These are phyloP conservation scores for Quercus alba DNA, from an alignment of 306 rosid species.

Conservation along the genomic window DNA sequence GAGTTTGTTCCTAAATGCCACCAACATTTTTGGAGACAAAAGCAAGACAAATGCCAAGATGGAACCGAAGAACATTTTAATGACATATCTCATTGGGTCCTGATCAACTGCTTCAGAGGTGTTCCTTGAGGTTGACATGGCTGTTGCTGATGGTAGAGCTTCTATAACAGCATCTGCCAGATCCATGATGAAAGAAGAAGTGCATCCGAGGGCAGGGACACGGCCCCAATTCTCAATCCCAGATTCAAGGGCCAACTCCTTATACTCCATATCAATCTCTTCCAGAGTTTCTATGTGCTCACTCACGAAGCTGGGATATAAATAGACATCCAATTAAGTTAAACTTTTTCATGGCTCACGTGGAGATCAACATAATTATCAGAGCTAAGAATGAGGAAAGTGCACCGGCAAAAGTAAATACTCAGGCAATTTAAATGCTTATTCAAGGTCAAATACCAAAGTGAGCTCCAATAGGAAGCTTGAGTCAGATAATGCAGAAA, in stretches of 20 bases:
- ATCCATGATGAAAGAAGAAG: constrained; percentile 79
- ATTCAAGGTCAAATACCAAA: not conserved
- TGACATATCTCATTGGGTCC: constrained; percentile 45
- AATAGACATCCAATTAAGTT: not conserved
- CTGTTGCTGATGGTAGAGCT: constrained; percentile 87
- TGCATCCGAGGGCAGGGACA: constrained; percentile 92
- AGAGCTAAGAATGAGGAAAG: not conserved
- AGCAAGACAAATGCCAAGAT: constrained; percentile 64
- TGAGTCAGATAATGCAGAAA: not conserved
- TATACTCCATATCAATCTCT: constrained; percentile 98
- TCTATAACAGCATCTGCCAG: constrained; percentile 91
- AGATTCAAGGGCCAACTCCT: constrained; percentile 84
- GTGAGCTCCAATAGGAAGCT: not conserved
- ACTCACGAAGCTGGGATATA: constrained; percentile 78
- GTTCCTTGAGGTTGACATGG: constrained; percentile 43
- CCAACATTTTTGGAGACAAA: constrained; percentile 65
- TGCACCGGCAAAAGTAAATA: not conserved
- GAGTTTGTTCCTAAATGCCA: constrained; percentile 55
- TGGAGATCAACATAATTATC: not conserved
- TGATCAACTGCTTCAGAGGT: constrained; percentile 44
- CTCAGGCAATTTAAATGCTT: not conserved
- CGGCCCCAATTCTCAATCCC: constrained; percentile 96
- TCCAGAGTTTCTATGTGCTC: constrained; percentile 99
- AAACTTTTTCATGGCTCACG: not conserved
- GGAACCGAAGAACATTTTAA: constrained; percentile 79